Evolutionary conservation across 805 yeast genomes (phyloP).

Genomic region (Yarrowia porcina): DNA sequence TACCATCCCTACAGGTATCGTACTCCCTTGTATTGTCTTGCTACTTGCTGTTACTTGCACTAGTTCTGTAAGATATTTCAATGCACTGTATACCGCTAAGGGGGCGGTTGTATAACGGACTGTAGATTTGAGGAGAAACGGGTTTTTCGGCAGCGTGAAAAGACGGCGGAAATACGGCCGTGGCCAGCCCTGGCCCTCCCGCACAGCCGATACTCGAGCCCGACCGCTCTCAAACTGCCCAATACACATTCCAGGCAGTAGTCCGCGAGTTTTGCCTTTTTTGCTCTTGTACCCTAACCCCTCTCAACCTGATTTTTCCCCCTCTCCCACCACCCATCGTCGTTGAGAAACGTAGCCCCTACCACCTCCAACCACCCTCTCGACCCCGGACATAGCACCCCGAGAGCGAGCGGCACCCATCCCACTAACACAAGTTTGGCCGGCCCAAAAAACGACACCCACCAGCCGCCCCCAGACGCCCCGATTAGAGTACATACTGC

Average conservation of each 20-base stretch:
- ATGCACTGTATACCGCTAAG: too few species aligned
- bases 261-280: conserved; percentile 15
- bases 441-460: conserved; percentile 1
- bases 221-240: not conserved
- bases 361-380: conserved; percentile 3
- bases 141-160: too few species aligned
- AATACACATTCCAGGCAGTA: conserved; percentile 9
- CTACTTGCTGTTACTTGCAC: too few species aligned
- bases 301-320: conserved; percentile 22
- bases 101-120: too few species aligned
- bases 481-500: too few species aligned
- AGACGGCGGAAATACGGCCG: too few species aligned
- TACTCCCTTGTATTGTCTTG: too few species aligned
- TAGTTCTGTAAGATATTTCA: too few species aligned
- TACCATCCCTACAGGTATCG: too few species aligned
- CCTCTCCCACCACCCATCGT: conserved; percentile 23
- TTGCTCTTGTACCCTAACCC: conserved; percentile 24
- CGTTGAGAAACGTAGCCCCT: conserved; percentile 26
- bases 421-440: conserved; percentile 3
- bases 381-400: not conserved
- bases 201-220: too few species aligned
- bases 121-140: too few species aligned
- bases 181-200: too few species aligned
- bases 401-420: not conserved
- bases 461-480: not conserved